Percentiles rank a stretch among this genome's conserved stretches.
Evolutionary conservation across 2,329 filamentous ascomycete species (phyloP).

Genomic region (Cercospora brassicicola): DNA sequence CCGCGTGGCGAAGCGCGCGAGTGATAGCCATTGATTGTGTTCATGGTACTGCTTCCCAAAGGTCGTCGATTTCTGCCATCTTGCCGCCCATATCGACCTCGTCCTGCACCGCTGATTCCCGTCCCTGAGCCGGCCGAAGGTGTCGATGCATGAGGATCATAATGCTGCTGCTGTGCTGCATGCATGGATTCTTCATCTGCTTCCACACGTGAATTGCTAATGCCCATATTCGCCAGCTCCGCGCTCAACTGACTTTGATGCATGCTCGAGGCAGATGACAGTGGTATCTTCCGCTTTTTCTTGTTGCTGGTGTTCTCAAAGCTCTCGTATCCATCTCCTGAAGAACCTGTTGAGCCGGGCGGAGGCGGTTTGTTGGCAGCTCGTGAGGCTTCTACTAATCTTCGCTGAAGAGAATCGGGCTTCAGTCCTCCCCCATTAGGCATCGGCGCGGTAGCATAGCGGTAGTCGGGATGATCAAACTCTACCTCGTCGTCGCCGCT

Average conservation of each 20-base stretch:
- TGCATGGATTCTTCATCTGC: conserved; percentile 41
- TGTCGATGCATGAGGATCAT: conserved; percentile 55
- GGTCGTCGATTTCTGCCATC: conserved; percentile 46
- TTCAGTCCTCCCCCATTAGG: conserved; percentile 27
- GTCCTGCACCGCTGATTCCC: conserved; percentile 79
- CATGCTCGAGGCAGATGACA: conserved; percentile 68
- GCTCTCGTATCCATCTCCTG: conserved; percentile 87
- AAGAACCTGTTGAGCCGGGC: conserved; percentile 63
- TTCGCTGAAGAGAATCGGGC: conserved; percentile 38
- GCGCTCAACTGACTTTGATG: conserved; percentile 61
- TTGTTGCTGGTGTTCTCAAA: conserved; percentile 99
- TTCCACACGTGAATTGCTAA: conserved; percentile 49
- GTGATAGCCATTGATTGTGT: conserved; percentile 45
- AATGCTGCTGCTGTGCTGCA: conserved; percentile 47
- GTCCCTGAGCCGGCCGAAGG: conserved; percentile 51
- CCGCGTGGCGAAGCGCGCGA: conserved; percentile 25
- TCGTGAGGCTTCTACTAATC: conserved; percentile 41
- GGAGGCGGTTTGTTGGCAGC: conserved; percentile 35
- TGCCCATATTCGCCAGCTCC: conserved; percentile 65
- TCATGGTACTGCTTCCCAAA: conserved; percentile 44
- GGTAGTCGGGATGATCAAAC: conserved; percentile 45
- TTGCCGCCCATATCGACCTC: conserved; percentile 75
- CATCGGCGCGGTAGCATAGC: conserved; percentile 43
- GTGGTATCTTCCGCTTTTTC: conserved; percentile 97
- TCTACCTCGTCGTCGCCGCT: conserved; percentile 61